A percentile compares a stretch with the other conserved stretches of the same genome.
phyloP scores from a whole-genome alignment of 208 protist species.

The Borovskyia barvae region DNA sequence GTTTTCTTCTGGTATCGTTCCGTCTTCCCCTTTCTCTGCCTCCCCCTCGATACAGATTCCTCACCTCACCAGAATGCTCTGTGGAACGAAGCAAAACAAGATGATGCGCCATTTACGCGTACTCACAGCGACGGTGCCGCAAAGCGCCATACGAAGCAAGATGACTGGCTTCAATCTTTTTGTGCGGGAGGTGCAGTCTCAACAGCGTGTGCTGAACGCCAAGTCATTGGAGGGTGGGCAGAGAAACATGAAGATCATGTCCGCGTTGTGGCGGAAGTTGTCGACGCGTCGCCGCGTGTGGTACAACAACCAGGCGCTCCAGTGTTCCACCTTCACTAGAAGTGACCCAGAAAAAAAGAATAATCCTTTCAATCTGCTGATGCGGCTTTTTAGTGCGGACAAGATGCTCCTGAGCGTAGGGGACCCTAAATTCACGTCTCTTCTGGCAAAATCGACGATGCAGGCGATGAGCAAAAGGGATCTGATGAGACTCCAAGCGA shows the following conservation, averaged over 20 bases:
- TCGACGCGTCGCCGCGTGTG: slow-evolving; percentile 12
- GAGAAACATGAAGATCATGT: slow-evolving; percentile 45
- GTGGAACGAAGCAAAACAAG: neutral
- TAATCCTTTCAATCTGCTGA: slow-evolving; percentile 70
- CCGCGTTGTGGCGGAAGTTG: slow-evolving; percentile 39
- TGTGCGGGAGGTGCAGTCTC: slow-evolving; percentile 31
- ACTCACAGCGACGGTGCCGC: neutral
- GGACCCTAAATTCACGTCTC: slow-evolving; percentile 45
- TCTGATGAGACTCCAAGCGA: slow-evolving; percentile 21
- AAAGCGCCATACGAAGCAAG: slow-evolving; percentile 17
- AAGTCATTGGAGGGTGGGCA: slow-evolving; percentile 30
- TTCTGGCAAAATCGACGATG: slow-evolving; percentile 51
- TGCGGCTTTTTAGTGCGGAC: slow-evolving; percentile 43
- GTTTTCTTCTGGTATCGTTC: too few relatives aligned
- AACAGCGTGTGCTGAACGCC: slow-evolving; percentile 28
- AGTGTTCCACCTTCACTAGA: slow-evolving; percentile 16
- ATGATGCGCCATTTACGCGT: slow-evolving; percentile 24
- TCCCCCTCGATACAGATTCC: too few relatives aligned
- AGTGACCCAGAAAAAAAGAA: slow-evolving; percentile 38
- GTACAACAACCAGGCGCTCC: slow-evolving; percentile 50
- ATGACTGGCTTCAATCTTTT: slow-evolving; percentile 76
- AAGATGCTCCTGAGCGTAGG: slow-evolving; percentile 37
- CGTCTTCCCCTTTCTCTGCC: too few relatives aligned
- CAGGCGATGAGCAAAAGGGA: slow-evolving; percentile 35
- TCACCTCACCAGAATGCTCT: neutral